Evolutionary conservation across 169 alveolate genomes (phyloP).

Genomic region (Plasmodium fragile): DNA sequence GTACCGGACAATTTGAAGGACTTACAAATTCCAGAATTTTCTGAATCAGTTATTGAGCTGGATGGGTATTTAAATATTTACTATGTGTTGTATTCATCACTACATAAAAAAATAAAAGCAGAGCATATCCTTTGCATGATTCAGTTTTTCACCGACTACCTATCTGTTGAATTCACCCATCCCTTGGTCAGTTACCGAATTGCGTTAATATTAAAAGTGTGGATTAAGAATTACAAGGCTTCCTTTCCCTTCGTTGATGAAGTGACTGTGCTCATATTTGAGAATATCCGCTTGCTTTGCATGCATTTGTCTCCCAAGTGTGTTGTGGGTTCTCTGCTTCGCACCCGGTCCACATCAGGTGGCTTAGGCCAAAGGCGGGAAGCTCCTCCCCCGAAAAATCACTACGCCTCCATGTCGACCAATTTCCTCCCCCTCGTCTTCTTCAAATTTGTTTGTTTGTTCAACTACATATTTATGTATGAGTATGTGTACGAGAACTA

Average conservation of each 20-base stretch:
- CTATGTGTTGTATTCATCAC: constrained; percentile 52
- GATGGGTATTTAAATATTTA: constrained; percentile 69
- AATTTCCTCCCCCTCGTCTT: constrained; percentile 61
- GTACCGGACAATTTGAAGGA: constrained; percentile 22
- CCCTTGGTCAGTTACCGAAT: constrained; percentile 67
- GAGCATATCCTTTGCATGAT: constrained; percentile 69
- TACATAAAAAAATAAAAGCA: constrained; percentile 51
- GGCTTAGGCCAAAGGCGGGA: not conserved
- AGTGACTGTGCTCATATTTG: constrained; percentile 31
- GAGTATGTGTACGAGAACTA: constrained; percentile 48
- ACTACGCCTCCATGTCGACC: constrained; percentile 37
- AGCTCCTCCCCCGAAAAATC: not conserved
- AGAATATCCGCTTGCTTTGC: constrained; percentile 23
- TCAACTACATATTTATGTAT: constrained; percentile 45
- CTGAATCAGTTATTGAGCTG: constrained; percentile 29
- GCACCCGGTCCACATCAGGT: not conserved
- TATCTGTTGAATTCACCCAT: constrained; percentile 23
- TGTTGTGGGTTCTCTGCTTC: not conserved
- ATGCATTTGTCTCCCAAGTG: constrained; percentile 19
- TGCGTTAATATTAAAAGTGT: constrained; percentile 31
- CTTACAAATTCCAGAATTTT: constrained; percentile 27
- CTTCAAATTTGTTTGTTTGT: constrained; percentile 44
- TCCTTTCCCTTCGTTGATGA: constrained; percentile 68
- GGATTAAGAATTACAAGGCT: constrained; percentile 39
- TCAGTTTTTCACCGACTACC: constrained; percentile 30